Percentiles rank a stretch among this genome's conserved stretches.
phyloP scores from a whole-genome alignment of 306 rosid genomes.

The Cyclanthera cordifolia region DNA sequence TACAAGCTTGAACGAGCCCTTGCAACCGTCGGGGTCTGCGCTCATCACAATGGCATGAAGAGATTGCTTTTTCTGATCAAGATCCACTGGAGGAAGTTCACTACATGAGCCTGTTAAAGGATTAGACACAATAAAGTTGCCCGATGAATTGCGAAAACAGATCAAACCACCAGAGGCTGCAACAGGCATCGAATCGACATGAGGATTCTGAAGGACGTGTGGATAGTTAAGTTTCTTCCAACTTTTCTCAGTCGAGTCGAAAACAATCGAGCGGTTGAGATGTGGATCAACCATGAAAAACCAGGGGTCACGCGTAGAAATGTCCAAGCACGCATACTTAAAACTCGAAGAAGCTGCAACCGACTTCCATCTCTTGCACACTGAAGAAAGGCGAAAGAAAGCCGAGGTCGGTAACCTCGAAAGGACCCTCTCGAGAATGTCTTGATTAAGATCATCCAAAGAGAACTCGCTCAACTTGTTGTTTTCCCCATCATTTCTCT shows the following conservation, averaged over 20 bases:
- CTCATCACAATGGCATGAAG: conserved; percentile 79
- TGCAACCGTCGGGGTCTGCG: conserved; percentile 15
- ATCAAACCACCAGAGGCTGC: conserved; percentile 78
- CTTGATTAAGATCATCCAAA: conserved; percentile 75
- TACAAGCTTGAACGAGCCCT: conserved; percentile 42
- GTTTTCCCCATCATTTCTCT: conserved; percentile 31
- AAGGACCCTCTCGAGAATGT: conserved; percentile 70
- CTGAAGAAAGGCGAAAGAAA: conserved; percentile 68
- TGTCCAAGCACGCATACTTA: conserved; percentile 64
- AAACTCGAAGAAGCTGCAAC: conserved; percentile 59
- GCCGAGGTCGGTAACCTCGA: conserved; percentile 80
- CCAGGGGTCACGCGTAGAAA: conserved; percentile 78
- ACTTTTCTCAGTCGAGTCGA: conserved; percentile 54
- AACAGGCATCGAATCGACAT: conserved; percentile 58
- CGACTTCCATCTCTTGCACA: conserved; percentile 91
- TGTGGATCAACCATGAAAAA: conserved; percentile 74
- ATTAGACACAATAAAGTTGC: conserved; percentile 50
- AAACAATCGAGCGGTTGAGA: conserved; percentile 47
- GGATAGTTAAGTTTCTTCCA: conserved; percentile 65
- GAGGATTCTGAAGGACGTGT: conserved; percentile 26
- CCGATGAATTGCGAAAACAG: conserved; percentile 51
- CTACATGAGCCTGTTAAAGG: conserved; percentile 50
- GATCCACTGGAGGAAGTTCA: conserved; percentile 48
- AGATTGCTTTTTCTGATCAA: conserved; percentile 25
- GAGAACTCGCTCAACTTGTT: conserved; percentile 25